These are phyloP conservation scores for Avena atlantica DNA, from an alignment of 176 grass and related monocot species.

Conservation along the genomic window DNA sequence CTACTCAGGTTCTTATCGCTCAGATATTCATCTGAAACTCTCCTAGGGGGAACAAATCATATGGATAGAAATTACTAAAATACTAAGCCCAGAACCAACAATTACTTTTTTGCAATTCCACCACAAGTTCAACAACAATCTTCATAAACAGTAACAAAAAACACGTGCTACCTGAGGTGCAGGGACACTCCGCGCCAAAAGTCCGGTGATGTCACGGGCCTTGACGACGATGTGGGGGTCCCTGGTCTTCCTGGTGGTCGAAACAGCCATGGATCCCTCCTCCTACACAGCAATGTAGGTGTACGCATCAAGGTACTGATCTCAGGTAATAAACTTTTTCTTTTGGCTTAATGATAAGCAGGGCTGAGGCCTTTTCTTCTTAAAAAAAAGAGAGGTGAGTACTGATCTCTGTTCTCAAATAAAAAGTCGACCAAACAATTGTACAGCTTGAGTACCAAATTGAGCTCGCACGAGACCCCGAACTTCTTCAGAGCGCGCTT, in stretches of 20 bases:
- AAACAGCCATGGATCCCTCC: conserved; percentile 94
- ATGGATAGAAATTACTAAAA: not conserved
- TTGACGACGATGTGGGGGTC: conserved; percentile 85
- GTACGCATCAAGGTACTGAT: not conserved
- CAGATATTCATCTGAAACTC: not conserved
- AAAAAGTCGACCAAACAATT: not conserved
- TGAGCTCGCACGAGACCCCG: conserved; percentile 78
- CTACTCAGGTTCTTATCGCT: not conserved
- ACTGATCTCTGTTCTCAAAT: not conserved
- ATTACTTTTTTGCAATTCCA: not conserved
- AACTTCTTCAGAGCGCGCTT: conserved; percentile 74
- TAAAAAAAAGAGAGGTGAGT: too few relatives aligned
- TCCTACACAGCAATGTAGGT: conserved; percentile 47
- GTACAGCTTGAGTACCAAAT: conserved; percentile 53
- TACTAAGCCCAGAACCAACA: too few relatives aligned
- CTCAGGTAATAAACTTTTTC: too few relatives aligned
- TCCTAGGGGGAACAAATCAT: not conserved
- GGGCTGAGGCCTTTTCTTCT: too few relatives aligned
- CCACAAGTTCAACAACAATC: not conserved
- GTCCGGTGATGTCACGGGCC: conserved; percentile 72
- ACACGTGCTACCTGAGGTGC: conserved; percentile 61
- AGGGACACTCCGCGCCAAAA: conserved; percentile 83
- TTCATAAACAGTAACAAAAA: not conserved
- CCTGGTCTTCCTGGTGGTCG: conserved; percentile 83
- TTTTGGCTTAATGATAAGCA: too few relatives aligned